Evolutionary conservation across 2,329 filamentous ascomycete species (phyloP).

Genomic region (Ophiostoma populinum): DNA sequence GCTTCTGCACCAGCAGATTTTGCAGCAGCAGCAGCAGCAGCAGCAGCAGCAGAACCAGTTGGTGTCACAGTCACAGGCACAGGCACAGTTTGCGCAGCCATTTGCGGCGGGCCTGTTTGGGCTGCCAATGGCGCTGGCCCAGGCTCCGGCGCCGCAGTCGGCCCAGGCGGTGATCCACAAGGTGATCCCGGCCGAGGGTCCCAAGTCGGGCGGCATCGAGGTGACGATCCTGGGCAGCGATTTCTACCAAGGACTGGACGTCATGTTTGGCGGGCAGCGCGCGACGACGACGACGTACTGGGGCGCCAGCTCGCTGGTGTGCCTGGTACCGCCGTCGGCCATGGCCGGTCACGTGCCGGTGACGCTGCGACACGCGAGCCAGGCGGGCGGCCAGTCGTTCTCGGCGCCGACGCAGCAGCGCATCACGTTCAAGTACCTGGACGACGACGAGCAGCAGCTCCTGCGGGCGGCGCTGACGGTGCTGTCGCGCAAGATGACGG

Average conservation of each 20-base stretch:
- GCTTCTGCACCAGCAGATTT: constrained; percentile 22
- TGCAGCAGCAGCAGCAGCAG: constrained; percentile 20
- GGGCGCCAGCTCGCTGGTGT: constrained; percentile 66
- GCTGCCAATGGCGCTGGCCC: constrained; percentile 27
- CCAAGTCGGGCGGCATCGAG: constrained; percentile 69
- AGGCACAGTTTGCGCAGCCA: constrained; percentile 27
- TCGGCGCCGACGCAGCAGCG: constrained; percentile 24
- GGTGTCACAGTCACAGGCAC: constrained; percentile 20
- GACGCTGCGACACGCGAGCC: constrained; percentile 39
- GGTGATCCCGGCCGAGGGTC: constrained; percentile 67
- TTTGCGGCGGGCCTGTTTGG: constrained; percentile 32
- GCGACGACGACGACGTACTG: constrained; percentile 62
- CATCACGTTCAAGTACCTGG: constrained; percentile 53
- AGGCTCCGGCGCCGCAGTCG: constrained; percentile 10
- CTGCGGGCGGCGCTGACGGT: constrained; percentile 51
- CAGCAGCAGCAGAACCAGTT: constrained; percentile 13
- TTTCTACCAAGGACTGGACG: constrained; percentile 60
- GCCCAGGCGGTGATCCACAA: constrained; percentile 53
- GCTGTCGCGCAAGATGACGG: constrained; percentile 41
- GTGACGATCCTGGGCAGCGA: constrained; percentile 69
- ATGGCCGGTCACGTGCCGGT: constrained; percentile 53
- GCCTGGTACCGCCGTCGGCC: constrained; percentile 54
- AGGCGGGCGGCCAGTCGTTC: constrained; percentile 16
- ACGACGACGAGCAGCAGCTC: constrained; percentile 51
- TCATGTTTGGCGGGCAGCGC: constrained; percentile 58